Evolutionary conservation across 139 green algal genomes (phyloP).

Genomic region (Bryopsis sp.): DNA sequence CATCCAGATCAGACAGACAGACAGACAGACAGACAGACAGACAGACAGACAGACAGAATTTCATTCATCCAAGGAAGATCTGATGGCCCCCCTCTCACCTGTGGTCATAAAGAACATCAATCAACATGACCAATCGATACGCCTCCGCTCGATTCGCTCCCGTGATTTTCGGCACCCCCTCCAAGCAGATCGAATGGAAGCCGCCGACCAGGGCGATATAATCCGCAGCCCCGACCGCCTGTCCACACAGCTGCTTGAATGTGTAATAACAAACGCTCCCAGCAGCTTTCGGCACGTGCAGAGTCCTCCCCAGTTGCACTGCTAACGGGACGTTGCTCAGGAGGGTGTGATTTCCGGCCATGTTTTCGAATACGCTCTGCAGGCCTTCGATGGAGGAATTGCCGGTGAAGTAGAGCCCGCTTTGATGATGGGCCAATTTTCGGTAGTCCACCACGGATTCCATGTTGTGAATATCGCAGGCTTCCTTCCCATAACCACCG

Average conservation of each 20-base stretch:
- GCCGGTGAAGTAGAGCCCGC: conserved; percentile 69
- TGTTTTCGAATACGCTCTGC: conserved; percentile 40
- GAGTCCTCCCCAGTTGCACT: conserved; percentile 68
- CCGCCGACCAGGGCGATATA: conserved; percentile 63
- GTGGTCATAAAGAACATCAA: conserved; percentile 93
- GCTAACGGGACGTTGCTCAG: conserved; percentile 30
- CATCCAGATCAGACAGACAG: background rate
- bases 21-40: too few species aligned
- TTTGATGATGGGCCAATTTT: conserved; percentile 52
- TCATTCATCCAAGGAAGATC: background rate
- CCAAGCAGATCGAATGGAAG: conserved; percentile 73
- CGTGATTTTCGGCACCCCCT: conserved; percentile 68
- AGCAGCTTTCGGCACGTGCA: conserved; percentile 45
- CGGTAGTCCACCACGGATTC: conserved; percentile 76
- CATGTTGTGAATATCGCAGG: conserved; percentile 85
- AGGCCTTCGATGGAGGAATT: conserved; percentile 26
- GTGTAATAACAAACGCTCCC: conserved; percentile 52
- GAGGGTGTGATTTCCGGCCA: conserved; percentile 11
- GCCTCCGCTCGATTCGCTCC: conserved; percentile 43
- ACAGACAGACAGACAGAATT: background rate
- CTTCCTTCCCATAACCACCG: too few species aligned
- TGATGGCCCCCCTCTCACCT: conserved; percentile 25
- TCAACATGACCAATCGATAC: conserved; percentile 88
- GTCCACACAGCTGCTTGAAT: conserved; percentile 80
- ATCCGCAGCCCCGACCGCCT: conserved; percentile 72